Conservation (phyloP, 2,329 filamentous ascomycete genomes). For the Aspergillus melleus region DNA sequence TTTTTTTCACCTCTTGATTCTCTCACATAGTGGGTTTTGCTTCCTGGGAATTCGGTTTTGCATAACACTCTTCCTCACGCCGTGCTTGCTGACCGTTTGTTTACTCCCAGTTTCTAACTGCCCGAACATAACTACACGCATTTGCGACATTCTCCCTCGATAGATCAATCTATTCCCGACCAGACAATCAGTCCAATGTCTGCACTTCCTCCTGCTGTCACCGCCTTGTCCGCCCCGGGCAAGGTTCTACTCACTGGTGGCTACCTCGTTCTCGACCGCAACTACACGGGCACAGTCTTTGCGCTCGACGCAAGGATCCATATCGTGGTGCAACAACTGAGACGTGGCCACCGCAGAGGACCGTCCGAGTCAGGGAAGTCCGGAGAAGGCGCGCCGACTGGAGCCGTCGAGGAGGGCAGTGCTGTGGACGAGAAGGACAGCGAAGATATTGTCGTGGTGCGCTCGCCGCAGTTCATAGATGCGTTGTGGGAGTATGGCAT, state of each 20-base stretch:
- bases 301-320: constrained; percentile 66
- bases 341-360: constrained; percentile 32
- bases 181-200: neutral
- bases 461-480: constrained; percentile 85
- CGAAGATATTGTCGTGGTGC: constrained; percentile 74
- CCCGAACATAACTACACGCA: neutral
- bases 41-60: neutral
- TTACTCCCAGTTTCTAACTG: neutral
- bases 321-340: constrained; percentile 57
- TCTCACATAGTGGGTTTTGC: neutral
- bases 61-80: neutral
- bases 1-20: neutral
- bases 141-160: neutral
- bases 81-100: neutral
- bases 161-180: neutral
- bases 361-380: constrained; percentile 16
- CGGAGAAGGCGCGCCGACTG: constrained; percentile 7
- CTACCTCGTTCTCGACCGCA: constrained; percentile 88
- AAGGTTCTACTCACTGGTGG: constrained; percentile 95
- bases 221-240: constrained; percentile 83
- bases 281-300: constrained; percentile 73
- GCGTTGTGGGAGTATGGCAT: constrained; percentile 89
- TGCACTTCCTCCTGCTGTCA: constrained; percentile 24
- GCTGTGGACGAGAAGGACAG: constrained; percentile 59
- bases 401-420: constrained; percentile 12